These are phyloP conservation scores for Plasmodium gallinaceum DNA, from an alignment of 169 alveolate genomes.

Conservation along the genomic window DNA sequence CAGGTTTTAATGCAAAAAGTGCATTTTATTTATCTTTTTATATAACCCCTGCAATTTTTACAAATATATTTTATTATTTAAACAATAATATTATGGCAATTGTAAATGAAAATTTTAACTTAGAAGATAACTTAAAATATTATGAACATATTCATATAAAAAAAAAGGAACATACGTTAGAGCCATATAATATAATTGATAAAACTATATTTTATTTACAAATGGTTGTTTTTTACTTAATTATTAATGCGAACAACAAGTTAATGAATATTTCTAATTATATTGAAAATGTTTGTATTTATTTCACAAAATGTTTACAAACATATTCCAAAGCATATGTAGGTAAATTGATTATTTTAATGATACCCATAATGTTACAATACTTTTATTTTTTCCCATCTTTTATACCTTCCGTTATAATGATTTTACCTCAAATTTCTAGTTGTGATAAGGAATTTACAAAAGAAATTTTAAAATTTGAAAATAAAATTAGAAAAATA, in stretches of 20 bases:
- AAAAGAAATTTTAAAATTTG: slow-evolving; percentile 2
- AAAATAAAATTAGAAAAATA: slow-evolving; percentile 26
- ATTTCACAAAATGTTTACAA: slow-evolving; percentile 28
- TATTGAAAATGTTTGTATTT: not conserved
- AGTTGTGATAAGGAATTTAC: slow-evolving; percentile 1
- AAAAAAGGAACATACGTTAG: slow-evolving; percentile 10
- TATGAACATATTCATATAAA: slow-evolving; percentile 36
- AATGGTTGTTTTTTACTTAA: slow-evolving; percentile 52
- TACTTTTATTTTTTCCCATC: slow-evolving; percentile 67
- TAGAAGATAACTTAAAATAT: slow-evolving; percentile 47
- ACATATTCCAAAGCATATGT: slow-evolving; percentile 20
- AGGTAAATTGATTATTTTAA: slow-evolving; percentile 13
- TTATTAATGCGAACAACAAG: slow-evolving; percentile 43
- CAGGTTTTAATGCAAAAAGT: slow-evolving; percentile 51
- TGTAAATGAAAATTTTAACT: slow-evolving; percentile 19
- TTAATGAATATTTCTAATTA: slow-evolving; percentile 18
- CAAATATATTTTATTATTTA: slow-evolving; percentile 41
- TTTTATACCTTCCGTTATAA: slow-evolving; percentile 24
- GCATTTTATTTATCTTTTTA: slow-evolving; percentile 67
- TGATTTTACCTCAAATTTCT: not conserved
- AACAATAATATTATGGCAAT: slow-evolving; percentile 53
- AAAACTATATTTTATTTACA: slow-evolving; percentile 57
- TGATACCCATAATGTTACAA: slow-evolving; percentile 28
- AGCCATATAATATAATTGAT: slow-evolving; percentile 43
- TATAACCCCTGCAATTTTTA: slow-evolving; percentile 20